phyloP scores from a whole-genome alignment of 2,329 filamentous ascomycete genomes.

The Stagonosporopsis vannaccii region DNA sequence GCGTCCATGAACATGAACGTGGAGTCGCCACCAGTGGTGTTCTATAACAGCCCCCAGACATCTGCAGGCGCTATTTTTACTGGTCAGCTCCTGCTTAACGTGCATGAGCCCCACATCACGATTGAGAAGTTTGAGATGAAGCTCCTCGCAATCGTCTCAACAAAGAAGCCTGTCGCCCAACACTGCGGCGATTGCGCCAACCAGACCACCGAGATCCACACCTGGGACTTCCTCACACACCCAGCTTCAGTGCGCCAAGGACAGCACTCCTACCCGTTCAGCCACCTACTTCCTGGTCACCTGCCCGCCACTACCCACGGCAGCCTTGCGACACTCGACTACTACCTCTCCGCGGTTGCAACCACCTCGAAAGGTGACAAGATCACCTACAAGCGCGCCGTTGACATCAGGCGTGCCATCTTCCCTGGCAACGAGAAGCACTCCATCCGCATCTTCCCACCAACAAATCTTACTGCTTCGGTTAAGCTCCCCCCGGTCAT shows the following conservation, averaged over 20 bases:
- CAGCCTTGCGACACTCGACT: constrained; percentile 75
- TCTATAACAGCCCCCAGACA: constrained; percentile 76
- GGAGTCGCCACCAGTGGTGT: constrained; percentile 85
- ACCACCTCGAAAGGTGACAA: constrained; percentile 67
- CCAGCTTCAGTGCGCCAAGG: constrained; percentile 55
- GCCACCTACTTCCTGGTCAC: constrained; percentile 81
- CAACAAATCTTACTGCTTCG: constrained; percentile 88
- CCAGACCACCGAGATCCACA: constrained; percentile 75
- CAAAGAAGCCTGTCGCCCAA: constrained; percentile 80
- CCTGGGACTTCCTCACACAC: constrained; percentile 72
- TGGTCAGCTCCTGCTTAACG: constrained; percentile 77
- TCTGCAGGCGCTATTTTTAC: constrained; percentile 88
- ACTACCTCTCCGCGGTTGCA: constrained; percentile 66
- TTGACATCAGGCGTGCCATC: constrained; percentile 82
- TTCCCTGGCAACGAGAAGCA: constrained; percentile 82
- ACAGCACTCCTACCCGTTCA: constrained; percentile 85
- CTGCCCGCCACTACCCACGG: constrained; percentile 85
- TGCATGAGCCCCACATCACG: constrained; percentile 69
- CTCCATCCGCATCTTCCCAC: constrained; percentile 92
- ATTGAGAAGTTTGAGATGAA: constrained; percentile 76
- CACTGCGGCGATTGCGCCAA: constrained; percentile 80
- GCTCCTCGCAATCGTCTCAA: constrained; percentile 73
- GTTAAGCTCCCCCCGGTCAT: constrained; percentile 84
- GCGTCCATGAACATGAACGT: constrained; percentile 69
- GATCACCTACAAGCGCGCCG: constrained; percentile 70